Conservation (phyloP, 495 filamentous ascomycete genomes). For the Articulospora tetracladia region DNA sequence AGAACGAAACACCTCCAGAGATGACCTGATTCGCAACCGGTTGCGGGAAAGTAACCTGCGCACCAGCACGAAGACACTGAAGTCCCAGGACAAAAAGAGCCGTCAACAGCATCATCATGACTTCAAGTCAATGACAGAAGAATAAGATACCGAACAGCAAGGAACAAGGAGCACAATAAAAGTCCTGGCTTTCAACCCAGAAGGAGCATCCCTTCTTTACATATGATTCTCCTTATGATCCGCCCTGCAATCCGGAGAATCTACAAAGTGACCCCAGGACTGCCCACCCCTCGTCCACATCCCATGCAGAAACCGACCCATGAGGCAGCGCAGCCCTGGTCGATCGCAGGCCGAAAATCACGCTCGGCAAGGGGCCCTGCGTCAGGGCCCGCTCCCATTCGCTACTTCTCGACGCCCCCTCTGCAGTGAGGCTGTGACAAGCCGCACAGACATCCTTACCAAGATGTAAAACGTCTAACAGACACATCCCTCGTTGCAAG, state of each 20-base stretch:
- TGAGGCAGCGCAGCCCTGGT: too few relatives aligned
- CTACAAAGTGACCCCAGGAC: neutral
- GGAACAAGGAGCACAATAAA: neutral
- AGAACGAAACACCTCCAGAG: conserved; percentile 2
- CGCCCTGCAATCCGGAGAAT: neutral
- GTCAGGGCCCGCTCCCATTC: neutral
- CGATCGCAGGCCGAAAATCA: neutral
- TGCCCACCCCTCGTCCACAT: neutral
- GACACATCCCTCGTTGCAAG: conserved; percentile 9
- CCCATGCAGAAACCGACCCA: conserved; percentile 5
- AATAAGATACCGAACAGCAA: neutral
- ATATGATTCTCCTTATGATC: neutral
- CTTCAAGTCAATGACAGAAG: neutral
- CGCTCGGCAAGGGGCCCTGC: neutral
- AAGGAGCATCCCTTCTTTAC: neutral
- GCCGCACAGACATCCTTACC: neutral
- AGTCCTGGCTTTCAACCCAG: neutral
- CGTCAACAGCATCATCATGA: conserved; percentile 2
- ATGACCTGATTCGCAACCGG: conserved; percentile 7
- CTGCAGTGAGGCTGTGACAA: neutral
- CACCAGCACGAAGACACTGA: neutral
- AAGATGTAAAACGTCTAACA: conserved; percentile 1
- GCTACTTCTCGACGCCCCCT: neutral
- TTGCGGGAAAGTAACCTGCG: conserved; percentile 12
- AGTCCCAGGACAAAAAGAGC: conserved; percentile 1